phyloP scores from a whole-genome alignment of 2,329 filamentous ascomycete species.

The Epichloe sp. region DNA sequence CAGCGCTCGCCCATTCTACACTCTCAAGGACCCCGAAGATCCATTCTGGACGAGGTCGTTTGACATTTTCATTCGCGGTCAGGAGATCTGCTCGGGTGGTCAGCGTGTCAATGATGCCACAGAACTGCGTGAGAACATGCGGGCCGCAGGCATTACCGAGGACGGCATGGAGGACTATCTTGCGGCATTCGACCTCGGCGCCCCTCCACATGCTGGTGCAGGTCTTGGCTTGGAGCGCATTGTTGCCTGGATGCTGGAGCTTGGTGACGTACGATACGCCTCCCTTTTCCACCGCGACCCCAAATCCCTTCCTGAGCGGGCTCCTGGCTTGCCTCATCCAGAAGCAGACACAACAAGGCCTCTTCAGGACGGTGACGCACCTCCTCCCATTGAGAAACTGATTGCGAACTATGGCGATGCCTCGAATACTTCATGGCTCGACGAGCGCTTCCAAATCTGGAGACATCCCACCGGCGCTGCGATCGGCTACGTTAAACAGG shows the following conservation, averaged over 20 bases:
- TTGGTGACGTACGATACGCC: slow-evolving; percentile 81
- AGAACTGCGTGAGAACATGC: slow-evolving; percentile 67
- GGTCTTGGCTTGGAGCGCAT: slow-evolving; percentile 85
- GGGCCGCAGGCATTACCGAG: slow-evolving; percentile 59
- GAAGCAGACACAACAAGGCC: slow-evolving; percentile 62
- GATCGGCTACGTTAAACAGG: slow-evolving; percentile 66
- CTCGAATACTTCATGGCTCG: slow-evolving; percentile 86
- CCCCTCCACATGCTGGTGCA: slow-evolving; percentile 78
- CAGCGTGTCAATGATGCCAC: slow-evolving; percentile 79
- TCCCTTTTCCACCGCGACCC: slow-evolving; percentile 82
- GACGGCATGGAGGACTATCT: slow-evolving; percentile 85
- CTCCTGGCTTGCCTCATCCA: slow-evolving; percentile 62
- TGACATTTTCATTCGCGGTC: slow-evolving; percentile 85
- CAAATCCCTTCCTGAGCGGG: slow-evolving; percentile 63
- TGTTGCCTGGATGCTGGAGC: slow-evolving; percentile 69
- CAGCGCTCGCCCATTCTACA: slow-evolving; percentile 79
- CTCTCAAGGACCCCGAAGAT: slow-evolving; percentile 68
- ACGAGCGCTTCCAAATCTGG: slow-evolving; percentile 81
- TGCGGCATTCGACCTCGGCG: slow-evolving; percentile 75
- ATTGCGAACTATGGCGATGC: slow-evolving; percentile 94
- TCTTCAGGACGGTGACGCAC: slow-evolving; percentile 41
- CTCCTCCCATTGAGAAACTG: slow-evolving; percentile 67
- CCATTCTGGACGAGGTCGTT: slow-evolving; percentile 75
- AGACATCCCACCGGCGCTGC: slow-evolving; percentile 75
- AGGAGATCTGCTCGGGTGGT: slow-evolving; percentile 84